These are phyloP conservation scores for Backusella liffmaniae DNA, from an alignment of 192 early-diverging fungal species.

Conservation along the genomic window DNA sequence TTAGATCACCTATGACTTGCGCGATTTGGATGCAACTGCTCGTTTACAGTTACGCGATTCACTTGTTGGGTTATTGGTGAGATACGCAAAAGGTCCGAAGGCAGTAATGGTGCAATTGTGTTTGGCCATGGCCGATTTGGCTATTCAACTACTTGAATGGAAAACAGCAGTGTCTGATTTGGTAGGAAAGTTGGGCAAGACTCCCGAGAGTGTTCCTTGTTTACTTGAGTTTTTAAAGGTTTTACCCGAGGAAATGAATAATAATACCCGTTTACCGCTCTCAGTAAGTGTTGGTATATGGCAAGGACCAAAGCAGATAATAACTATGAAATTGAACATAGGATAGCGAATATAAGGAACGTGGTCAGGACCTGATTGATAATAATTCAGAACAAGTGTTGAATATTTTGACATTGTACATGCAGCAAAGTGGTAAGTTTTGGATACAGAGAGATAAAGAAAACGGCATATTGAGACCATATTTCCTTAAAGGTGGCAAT, in stretches of 20 bases:
- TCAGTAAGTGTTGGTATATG: slow-evolving; percentile 44
- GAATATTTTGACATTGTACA: slow-evolving; percentile 64
- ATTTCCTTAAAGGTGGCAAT: slow-evolving; percentile 37
- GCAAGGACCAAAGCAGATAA: background rate
- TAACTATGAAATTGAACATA: slow-evolving; percentile 18
- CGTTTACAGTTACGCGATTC: slow-evolving; percentile 73
- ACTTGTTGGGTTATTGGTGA: slow-evolving; percentile 65
- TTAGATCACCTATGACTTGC: slow-evolving; percentile 78
- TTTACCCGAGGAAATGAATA: slow-evolving; percentile 82
- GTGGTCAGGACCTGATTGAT: slow-evolving; percentile 62
- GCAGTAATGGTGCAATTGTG: slow-evolving; percentile 79
- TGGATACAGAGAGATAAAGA: background rate
- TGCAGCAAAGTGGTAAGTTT: slow-evolving; percentile 60
- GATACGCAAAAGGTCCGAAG: slow-evolving; percentile 55
- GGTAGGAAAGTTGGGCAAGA: slow-evolving; percentile 63
- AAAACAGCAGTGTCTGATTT: slow-evolving; percentile 75
- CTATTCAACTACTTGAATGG: slow-evolving; percentile 82
- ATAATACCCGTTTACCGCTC: slow-evolving; percentile 63
- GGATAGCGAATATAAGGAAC: slow-evolving; percentile 58
- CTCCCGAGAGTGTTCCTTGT: slow-evolving; percentile 57
- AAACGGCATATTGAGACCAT: background rate
- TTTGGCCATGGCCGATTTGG: slow-evolving; percentile 79
- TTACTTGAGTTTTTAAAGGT: slow-evolving; percentile 83
- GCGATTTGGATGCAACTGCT: slow-evolving; percentile 67
- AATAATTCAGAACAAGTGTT: slow-evolving; percentile 68